A percentile compares a stretch with the other conserved stretches of the same genome.
Conservation (phyloP, 345 rosid species). For the Passiflora organensis region DNA sequence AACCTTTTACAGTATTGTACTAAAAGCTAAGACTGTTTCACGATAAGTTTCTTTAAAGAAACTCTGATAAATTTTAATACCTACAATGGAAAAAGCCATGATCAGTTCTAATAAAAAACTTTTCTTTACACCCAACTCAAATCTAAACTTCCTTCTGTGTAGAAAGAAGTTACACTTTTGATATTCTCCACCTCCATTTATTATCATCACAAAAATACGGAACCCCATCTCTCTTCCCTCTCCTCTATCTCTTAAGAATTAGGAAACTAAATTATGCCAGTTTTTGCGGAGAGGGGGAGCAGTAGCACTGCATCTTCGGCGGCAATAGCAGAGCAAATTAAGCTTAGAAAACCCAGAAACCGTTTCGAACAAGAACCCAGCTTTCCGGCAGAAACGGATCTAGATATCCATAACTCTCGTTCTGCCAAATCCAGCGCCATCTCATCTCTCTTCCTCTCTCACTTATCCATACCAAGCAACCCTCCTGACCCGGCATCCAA, state of each 20-base stretch:
- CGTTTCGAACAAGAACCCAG: constrained; percentile 19
- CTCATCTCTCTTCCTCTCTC: constrained; percentile 45
- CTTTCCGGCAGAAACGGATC: constrained; percentile 31
- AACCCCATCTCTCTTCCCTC: neutral
- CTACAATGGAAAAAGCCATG: no score
- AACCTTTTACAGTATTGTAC: neutral
- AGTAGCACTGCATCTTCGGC: constrained; percentile 20
- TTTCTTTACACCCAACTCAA: constrained; percentile 4
- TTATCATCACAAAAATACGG: no score
- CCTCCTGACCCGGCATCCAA: constrained; percentile 11
- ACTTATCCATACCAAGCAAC: constrained; percentile 21
- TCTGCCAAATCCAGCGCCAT: constrained; percentile 35
- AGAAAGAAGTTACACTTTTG: neutral
- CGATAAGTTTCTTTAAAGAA: neutral
- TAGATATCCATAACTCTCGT: constrained; percentile 30
- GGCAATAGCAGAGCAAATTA: constrained; percentile 42
- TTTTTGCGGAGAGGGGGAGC: constrained; percentile 29
- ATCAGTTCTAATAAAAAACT: no score
- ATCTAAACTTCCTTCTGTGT: constrained; percentile 1
- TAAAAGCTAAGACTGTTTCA: neutral
- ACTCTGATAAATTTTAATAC: no score
- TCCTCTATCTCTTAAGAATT: neutral
- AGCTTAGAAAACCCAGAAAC: constrained; percentile 48
- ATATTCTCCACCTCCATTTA: neutral
- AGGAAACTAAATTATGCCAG: constrained; percentile 34